phyloP scores from a whole-genome alignment of 1,284 basidiomycete genomes.

The Xerocomus amazonicus region DNA sequence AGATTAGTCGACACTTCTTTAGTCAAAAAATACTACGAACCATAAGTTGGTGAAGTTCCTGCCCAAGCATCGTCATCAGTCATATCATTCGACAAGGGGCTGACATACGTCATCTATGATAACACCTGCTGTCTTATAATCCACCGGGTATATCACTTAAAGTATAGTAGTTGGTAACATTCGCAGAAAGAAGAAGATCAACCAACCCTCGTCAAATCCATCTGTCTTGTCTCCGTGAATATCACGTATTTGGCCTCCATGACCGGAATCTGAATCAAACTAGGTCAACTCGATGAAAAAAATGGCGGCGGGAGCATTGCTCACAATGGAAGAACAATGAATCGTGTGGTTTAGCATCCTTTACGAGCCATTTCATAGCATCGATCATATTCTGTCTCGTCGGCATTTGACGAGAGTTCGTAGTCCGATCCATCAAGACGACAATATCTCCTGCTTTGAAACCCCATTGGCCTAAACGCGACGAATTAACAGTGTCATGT shows the following conservation, averaged over 20 bases:
- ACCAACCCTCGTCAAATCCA: conserved; percentile 66
- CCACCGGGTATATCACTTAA: conserved; percentile 69
- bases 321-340: conserved; percentile 85
- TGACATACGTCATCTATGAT: conserved; percentile 74
- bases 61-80: conserved; percentile 4
- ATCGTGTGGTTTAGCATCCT: conserved; percentile 70
- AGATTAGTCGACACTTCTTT: background rate
- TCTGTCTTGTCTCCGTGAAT: conserved; percentile 63
- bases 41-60: conserved; percentile 63
- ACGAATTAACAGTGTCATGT: background rate
- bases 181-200: background rate
- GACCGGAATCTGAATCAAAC: conserved; percentile 61
- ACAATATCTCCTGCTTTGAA: conserved; percentile 75
- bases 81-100: background rate
- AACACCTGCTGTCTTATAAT: conserved; percentile 64
- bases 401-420: conserved; percentile 58
- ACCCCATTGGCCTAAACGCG: conserved; percentile 49
- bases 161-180: background rate
- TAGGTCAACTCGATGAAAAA: background rate
- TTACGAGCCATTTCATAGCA: conserved; percentile 87
- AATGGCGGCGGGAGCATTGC: conserved; percentile 15
- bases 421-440: conserved; percentile 71
- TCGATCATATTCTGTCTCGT: conserved; percentile 78
- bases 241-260: conserved; percentile 79
- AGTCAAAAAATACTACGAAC: conserved; percentile 32